Evolutionary conservation across 768 basidiomycete species (phyloP).

Genomic region (Pleurotus ostreatus): DNA sequence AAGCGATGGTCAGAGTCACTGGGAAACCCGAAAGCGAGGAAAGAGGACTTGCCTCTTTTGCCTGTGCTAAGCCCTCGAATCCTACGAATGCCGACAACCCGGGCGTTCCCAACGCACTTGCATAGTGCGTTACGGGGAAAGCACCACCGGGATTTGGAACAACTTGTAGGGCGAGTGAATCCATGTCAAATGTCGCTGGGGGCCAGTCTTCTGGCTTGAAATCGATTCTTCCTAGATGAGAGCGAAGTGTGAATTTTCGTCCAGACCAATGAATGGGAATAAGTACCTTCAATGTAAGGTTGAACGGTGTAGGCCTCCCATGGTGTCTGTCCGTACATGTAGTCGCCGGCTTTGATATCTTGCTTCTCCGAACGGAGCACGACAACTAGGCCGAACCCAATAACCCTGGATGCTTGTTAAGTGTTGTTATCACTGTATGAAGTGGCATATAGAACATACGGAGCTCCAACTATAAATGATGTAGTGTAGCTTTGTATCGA

Average conservation of each 20-base stretch:
- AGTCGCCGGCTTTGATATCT: slow-evolving; percentile 21
- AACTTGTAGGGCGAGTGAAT: slow-evolving; percentile 15
- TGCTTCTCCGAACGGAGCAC: slow-evolving; percentile 29
- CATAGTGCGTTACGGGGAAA: slow-evolving; percentile 17
- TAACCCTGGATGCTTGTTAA: not conserved
- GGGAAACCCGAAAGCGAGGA: not conserved
- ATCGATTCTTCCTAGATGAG: slow-evolving; percentile 12
- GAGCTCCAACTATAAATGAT: slow-evolving; percentile 13
- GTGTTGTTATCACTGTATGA: not conserved
- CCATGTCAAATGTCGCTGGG: slow-evolving; percentile 18
- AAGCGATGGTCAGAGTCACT: not conserved
- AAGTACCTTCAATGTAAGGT: slow-evolving; percentile 16
- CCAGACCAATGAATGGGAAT: not conserved
- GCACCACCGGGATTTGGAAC: slow-evolving; percentile 20
- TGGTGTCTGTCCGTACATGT: slow-evolving; percentile 25
- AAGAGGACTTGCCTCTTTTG: slow-evolving; percentile 10
- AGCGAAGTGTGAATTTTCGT: not conserved
- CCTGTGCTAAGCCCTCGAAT: slow-evolving; percentile 18
- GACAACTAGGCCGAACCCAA: slow-evolving; percentile 22
- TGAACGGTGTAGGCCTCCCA: slow-evolving; percentile 19
- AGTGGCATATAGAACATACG: slow-evolving; percentile 11
- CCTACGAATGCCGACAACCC: slow-evolving; percentile 26
- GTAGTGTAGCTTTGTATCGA: slow-evolving; percentile 15
- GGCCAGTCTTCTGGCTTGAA: slow-evolving; percentile 13
- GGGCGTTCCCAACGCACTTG: slow-evolving; percentile 16